Evolutionary conservation across 345 rosid species (phyloP), one percentile per base, ranked within the genome.

Genomic region (Aurinia saxatilis): DNA sequence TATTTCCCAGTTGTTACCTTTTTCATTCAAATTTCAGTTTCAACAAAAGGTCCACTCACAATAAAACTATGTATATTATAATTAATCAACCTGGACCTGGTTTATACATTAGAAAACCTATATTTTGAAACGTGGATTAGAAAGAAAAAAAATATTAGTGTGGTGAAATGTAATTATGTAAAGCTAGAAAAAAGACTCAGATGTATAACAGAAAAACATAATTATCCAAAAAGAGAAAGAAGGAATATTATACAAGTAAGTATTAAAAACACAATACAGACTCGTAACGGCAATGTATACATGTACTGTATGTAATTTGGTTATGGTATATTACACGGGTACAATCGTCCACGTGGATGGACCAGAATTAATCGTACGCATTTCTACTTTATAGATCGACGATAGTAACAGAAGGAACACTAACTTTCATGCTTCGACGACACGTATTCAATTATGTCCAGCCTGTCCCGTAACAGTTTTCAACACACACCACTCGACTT

Each of bases 361-460:
- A 50, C 13, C 33, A 63, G 7, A 40, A 40, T 18, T 8, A 19
- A 30, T 19, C 67, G 59, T 39, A 63, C 67, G 13, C 48, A 25
- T 5, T 27, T 5, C 4, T 42, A 17, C 40, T 53, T 14, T 14
- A 46, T 5, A 44, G 27, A 52, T 54, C 45, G 53, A 44, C 54
- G 62, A 53, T 42, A 4, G 60, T 42, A 31, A 65, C 45, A 65
- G 61, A 42, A 34, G n/a, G 30, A 23, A 65, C 61, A 18, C 46
- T 65, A 52, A 65, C 63, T 65, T 55, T 44, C 70, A 65, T 65
- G 61, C 15, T 54, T 42, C 1, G 7, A 37, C 46, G 66, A 62
- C 57, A 27, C 11, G 14, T 27, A n/a, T 27, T 33, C 34, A n/a
- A 3, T 52, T 51, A n/a, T n/a, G 7, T 19, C 53, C 46, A 53